Percentiles rank a stretch among this genome's conserved stretches.
Evolutionary conservation across 1,139 yeast species (phyloP).

Genomic region (Hanseniaspora uvarum): DNA sequence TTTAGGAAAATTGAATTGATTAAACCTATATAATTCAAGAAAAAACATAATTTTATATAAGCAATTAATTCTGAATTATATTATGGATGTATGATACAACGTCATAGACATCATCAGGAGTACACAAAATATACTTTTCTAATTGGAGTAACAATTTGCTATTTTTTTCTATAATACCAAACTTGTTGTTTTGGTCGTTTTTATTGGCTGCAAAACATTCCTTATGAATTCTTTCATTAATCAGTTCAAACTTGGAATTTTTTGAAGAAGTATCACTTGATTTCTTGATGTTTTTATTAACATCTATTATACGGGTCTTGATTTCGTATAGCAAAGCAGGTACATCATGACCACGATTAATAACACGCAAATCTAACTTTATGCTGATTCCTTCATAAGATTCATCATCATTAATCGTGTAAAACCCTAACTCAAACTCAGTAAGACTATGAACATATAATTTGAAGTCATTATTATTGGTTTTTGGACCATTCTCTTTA

Average conservation of each 20-base stretch:
- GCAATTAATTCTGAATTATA: background rate
- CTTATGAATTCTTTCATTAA: slow-evolving; percentile 3
- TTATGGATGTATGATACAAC: slow-evolving; percentile 16
- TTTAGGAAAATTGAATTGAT: background rate
- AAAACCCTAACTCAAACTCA: slow-evolving; percentile 27
- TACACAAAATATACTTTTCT: slow-evolving; percentile 2
- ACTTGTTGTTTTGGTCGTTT: background rate
- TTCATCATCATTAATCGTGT: slow-evolving; percentile 26
- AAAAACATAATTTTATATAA: background rate
- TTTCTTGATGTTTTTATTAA: background rate
- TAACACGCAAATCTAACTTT: slow-evolving; percentile 26
- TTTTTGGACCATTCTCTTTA: slow-evolving; percentile 20
- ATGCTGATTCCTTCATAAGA: slow-evolving; percentile 25
- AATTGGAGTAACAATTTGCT: background rate
- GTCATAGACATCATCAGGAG: slow-evolving; percentile 13
- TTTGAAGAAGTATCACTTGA: background rate
- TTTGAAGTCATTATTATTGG: background rate
- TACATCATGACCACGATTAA: slow-evolving; percentile 26
- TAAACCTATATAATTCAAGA: background rate
- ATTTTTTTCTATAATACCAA: background rate
- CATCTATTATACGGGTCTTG: background rate
- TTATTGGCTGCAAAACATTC: slow-evolving; percentile 1
- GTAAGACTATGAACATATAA: slow-evolving; percentile 22
- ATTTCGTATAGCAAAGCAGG: slow-evolving; percentile 18
- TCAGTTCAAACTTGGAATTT: background rate